A percentile compares a stretch with the other conserved stretches of the same genome.
phyloP scores from a whole-genome alignment of 306 rosid genomes.

The Acacia crassicarpa region DNA sequence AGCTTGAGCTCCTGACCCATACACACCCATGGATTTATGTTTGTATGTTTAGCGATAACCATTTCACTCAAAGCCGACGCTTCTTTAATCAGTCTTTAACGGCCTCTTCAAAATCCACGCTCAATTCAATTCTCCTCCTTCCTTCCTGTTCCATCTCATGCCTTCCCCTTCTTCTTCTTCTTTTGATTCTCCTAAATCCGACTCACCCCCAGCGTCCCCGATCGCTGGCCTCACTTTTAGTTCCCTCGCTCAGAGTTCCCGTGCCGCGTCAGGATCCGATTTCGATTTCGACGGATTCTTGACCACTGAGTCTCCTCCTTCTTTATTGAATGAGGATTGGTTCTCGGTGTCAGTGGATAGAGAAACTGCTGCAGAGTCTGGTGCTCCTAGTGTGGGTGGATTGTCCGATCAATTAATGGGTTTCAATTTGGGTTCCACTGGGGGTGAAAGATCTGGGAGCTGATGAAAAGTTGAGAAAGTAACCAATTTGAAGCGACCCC shows the following conservation, averaged over 20 bases:
- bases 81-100: neutral
- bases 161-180: neutral
- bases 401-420: constrained; percentile 2
- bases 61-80: constrained; percentile 27
- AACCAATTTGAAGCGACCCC: neutral
- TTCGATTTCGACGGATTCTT: neutral
- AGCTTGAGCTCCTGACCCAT: no score
- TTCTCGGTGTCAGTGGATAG: neutral
- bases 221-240: neutral
- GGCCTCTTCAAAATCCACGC: neutral
- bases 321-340: neutral
- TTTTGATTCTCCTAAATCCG: neutral
- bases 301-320: neutral
- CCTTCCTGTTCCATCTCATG: neutral
- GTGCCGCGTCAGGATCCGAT: neutral
- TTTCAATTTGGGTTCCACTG: neutral
- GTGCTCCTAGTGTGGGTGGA: neutral
- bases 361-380: neutral
- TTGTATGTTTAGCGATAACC: no score
- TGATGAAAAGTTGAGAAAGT: neutral
- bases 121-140: neutral
- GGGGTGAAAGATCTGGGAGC: constrained; percentile 17
- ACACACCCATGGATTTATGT: no score
- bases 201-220: neutral
- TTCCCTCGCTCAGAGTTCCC: neutral